Percentiles rank a stretch among this genome's conserved stretches.
phyloP scores from a whole-genome alignment of 495 filamentous ascomycete species.

The Cercophora newfieldiana region DNA sequence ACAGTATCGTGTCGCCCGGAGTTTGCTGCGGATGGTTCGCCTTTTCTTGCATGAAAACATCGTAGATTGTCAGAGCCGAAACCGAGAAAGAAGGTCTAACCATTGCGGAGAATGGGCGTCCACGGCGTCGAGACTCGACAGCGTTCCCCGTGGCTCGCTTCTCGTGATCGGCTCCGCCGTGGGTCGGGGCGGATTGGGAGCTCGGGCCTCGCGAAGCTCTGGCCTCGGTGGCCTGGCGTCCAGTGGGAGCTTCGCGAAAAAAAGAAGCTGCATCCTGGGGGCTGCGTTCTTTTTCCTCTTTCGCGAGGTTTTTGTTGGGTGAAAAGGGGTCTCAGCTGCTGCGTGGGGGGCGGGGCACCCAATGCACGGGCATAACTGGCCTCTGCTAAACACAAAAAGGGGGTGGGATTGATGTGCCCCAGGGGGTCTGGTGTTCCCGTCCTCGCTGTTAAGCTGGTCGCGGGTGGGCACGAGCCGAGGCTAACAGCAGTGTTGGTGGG shows the following conservation, averaged over 20 bases:
- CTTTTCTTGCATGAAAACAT: background rate
- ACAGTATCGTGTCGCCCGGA: background rate
- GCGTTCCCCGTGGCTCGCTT: background rate
- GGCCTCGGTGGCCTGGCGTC: background rate
- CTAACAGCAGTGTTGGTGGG: constrained; percentile 5
- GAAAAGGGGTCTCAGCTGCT: constrained; percentile 4
- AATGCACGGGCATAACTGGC: constrained; percentile 17
- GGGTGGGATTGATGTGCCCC: constrained; percentile 10
- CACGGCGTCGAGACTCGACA: no score
- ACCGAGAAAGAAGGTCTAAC: background rate
- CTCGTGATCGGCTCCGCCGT: background rate
- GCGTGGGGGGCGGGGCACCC: constrained; percentile 13
- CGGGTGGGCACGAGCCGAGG: background rate
- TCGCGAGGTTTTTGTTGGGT: constrained; percentile 9
- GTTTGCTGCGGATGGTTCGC: background rate
- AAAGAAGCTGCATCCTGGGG: background rate
- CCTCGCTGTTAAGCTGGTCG: constrained; percentile 1
- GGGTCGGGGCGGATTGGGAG: background rate
- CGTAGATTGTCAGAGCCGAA: background rate
- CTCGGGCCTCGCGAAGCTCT: background rate
- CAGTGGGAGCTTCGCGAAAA: background rate
- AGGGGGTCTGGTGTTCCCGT: constrained; percentile 3
- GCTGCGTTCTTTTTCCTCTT: constrained; percentile 2
- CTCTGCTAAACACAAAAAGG: constrained; percentile 10
- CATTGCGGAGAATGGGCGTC: background rate